These are phyloP conservation scores for Rhodofomes roseus DNA, from an alignment of 1,284 basidiomycete species.

Conservation along the genomic window DNA sequence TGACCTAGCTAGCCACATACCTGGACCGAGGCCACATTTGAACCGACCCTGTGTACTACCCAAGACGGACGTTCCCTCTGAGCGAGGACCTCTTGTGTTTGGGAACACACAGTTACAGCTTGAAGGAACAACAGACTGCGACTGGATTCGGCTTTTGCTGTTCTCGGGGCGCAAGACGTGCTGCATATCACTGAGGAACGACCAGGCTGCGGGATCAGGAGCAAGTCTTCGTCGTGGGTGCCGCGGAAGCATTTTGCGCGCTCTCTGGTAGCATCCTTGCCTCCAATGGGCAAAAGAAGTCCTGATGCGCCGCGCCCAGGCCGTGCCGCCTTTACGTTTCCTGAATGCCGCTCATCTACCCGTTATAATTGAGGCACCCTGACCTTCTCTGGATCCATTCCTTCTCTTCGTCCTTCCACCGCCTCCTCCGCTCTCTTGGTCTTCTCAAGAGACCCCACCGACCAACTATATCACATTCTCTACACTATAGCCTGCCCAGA, in stretches of 20 bases:
- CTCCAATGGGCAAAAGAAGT: background rate
- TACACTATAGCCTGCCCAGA: background rate
- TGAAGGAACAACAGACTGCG: no score
- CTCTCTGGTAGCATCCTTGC: background rate
- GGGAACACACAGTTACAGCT: no score
- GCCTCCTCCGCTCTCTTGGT: background rate
- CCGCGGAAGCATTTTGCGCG: constrained; percentile 1
- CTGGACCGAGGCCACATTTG: background rate
- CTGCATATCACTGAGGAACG: background rate
- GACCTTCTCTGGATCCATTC: background rate
- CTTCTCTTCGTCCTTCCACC: background rate
- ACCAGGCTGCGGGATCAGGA: background rate
- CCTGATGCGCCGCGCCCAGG: background rate
- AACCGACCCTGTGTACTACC: background rate
- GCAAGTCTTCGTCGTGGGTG: background rate
- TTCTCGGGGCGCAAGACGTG: background rate
- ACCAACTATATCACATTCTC: background rate
- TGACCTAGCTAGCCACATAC: background rate
- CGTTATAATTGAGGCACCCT: background rate
- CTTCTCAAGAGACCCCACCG: no score
- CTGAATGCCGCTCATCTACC: background rate
- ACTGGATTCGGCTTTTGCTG: no score
- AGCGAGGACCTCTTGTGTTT: no score
- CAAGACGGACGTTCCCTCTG: background rate
- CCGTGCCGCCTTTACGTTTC: background rate